Conservation (phyloP, 352 stramenopile genomes). For the Globisporangium orthogonon region DNA sequence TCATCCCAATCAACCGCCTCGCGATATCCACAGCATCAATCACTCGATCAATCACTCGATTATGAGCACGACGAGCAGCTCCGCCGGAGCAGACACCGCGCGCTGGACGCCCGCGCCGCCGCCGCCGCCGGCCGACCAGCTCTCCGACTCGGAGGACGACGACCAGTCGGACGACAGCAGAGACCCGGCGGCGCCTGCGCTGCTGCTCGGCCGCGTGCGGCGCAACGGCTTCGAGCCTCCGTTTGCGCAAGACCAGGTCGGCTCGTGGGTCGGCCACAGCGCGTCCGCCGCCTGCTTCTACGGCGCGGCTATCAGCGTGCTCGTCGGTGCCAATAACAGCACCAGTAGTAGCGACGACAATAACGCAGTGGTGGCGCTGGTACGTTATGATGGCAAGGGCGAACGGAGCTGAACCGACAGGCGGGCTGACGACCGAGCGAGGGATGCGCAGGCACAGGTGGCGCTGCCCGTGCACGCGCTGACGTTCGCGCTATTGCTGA, state of each 20-base stretch:
- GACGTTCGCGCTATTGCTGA: slow-evolving; percentile 40
- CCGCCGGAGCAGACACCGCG: too few species aligned
- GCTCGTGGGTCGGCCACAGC: slow-evolving; percentile 63
- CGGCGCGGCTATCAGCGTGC: slow-evolving; percentile 26
- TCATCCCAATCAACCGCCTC: not conserved
- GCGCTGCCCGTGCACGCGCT: slow-evolving; percentile 44
- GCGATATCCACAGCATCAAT: too few species aligned
- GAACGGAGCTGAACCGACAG: not conserved
- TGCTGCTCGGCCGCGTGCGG: slow-evolving; percentile 35
- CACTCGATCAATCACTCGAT: not conserved
- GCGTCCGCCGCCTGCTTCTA: slow-evolving; percentile 64
- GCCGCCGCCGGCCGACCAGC: not conserved
- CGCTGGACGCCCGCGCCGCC: not conserved
- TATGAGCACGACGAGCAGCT: not conserved
- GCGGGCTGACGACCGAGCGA: not conserved
- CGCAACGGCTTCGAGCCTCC: slow-evolving; percentile 65
- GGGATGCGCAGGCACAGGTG: slow-evolving; percentile 31
- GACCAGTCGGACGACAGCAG: not conserved
- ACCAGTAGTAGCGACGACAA: not conserved
- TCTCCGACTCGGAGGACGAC: slow-evolving; percentile 1
- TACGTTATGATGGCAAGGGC: slow-evolving; percentile 2
- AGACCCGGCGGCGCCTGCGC: not conserved
- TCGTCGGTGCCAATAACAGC: slow-evolving; percentile 6
- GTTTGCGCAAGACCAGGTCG: slow-evolving; percentile 72
- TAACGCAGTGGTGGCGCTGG: slow-evolving; percentile 3